phyloP scores from a whole-genome alignment of 306 rosid genomes.

The Quercus berberidifolia region DNA sequence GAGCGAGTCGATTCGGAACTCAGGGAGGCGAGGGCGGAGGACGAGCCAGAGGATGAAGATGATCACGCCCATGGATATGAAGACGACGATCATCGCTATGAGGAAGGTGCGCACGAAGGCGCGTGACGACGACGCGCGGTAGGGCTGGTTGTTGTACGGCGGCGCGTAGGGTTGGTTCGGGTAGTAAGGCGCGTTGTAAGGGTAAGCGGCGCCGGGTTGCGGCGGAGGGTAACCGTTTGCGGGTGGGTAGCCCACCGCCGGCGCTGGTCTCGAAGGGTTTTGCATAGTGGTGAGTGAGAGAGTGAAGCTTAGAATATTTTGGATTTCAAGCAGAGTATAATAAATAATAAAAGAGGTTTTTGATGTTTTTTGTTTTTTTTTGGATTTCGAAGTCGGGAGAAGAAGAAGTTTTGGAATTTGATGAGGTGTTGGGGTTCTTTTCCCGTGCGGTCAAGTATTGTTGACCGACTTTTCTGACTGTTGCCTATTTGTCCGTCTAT shows the following conservation, averaged over 20 bases:
- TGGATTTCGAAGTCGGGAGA: too few relatives aligned
- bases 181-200: constrained; percentile 39
- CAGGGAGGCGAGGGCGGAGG: constrained; percentile 75
- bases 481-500: too few relatives aligned
- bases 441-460: too few relatives aligned
- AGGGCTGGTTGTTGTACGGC: constrained; percentile 27
- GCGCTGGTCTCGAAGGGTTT: constrained; percentile 65
- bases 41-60: constrained; percentile 70
- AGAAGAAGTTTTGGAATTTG: too few relatives aligned
- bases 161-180: too few relatives aligned
- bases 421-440: too few relatives aligned
- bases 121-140: constrained; percentile 29
- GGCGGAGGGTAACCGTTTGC: constrained; percentile 32
- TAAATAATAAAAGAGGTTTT: too few relatives aligned
- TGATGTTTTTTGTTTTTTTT: too few relatives aligned
- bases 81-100: constrained; percentile 51
- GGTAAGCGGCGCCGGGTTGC: constrained; percentile 25
- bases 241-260: constrained; percentile 84
- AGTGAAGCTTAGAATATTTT: neutral
- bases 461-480: too few relatives aligned
- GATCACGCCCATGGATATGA: constrained; percentile 42
- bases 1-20: constrained; percentile 45
- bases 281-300: constrained; percentile 26
- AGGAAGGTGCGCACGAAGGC: constrained; percentile 59
- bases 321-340: too few relatives aligned